Percentiles rank a stretch among this genome's conserved stretches.
These are phyloP conservation scores for Ogataea siamensis DNA, from an alignment of 805 yeast species.

Conservation along the genomic window DNA sequence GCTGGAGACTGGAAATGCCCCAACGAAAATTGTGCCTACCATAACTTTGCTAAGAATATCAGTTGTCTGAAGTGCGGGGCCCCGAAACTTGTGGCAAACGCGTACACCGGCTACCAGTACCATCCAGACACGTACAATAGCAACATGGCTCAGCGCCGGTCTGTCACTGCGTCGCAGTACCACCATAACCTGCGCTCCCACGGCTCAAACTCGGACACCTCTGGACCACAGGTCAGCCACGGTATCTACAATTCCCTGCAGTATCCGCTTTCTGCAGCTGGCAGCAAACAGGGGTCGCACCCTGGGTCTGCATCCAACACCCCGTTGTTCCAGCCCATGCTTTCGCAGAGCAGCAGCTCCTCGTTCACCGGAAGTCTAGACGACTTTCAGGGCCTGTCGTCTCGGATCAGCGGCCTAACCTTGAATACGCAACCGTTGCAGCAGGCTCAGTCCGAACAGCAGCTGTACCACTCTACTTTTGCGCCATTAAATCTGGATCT, in stretches of 20 bases:
- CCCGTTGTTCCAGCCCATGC: slow-evolving; percentile 22
- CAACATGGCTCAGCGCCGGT: slow-evolving; percentile 5
- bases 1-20: slow-evolving; percentile 97
- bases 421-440: slow-evolving; percentile 14
- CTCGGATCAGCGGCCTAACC: slow-evolving; percentile 24
- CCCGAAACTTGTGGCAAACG: slow-evolving; percentile 41
- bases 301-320: slow-evolving; percentile 17
- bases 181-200: slow-evolving; percentile 13
- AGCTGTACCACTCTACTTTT: slow-evolving; percentile 3
- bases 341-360: slow-evolving; percentile 17
- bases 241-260: slow-evolving; percentile 1
- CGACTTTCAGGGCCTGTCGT: slow-evolving; percentile 19
- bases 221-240: slow-evolving; percentile 7
- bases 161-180: slow-evolving; percentile 9
- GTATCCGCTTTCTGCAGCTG: slow-evolving; percentile 13
- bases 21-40: slow-evolving; percentile 76
- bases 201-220: slow-evolving; percentile 9
- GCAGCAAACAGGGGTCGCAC: slow-evolving; percentile 16
- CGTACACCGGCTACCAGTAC: slow-evolving; percentile 4
- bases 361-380: slow-evolving; percentile 15
- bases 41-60: slow-evolving; percentile 88
- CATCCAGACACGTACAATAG: slow-evolving; percentile 6
- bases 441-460: neutral
- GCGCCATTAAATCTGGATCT: slow-evolving; percentile 6
- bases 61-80: slow-evolving; percentile 88